Percentiles rank a stretch among this genome's conserved stretches.
phyloP scores from a whole-genome alignment of 2,329 filamentous ascomycete species.

The Fusarium foetens region DNA sequence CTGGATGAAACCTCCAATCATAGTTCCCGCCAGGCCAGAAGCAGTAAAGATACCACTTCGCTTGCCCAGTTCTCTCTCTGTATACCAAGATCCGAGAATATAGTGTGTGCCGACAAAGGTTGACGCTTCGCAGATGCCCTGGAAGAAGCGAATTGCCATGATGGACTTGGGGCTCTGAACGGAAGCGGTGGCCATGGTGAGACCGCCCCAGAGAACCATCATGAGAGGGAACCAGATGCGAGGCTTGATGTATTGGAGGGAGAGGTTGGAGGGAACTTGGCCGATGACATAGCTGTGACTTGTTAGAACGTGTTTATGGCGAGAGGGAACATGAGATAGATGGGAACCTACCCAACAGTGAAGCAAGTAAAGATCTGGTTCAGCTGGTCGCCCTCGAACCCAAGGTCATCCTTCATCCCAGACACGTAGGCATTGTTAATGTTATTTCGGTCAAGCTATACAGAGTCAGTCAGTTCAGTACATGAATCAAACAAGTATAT shows the following conservation, averaged over 20 bases:
- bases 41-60: conserved; percentile 71
- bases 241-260: conserved; percentile 70
- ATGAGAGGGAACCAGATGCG: conserved; percentile 72
- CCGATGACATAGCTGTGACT: conserved; percentile 58
- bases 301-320: not conserved
- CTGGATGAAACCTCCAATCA: conserved; percentile 65
- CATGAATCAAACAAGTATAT: not conserved
- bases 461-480: not conserved
- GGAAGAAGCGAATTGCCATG: conserved; percentile 54
- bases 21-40: conserved; percentile 66
- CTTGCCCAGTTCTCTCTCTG: conserved; percentile 68
- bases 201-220: conserved; percentile 70
- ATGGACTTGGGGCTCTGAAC: conserved; percentile 51
- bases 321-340: not conserved
- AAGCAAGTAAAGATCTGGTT: conserved; percentile 53
- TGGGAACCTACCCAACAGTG: conserved; percentile 48
- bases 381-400: conserved; percentile 56
- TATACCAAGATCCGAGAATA: conserved; percentile 67
- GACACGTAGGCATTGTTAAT: conserved; percentile 55
- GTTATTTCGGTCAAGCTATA: conserved; percentile 53
- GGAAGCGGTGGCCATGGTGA: conserved; percentile 67
- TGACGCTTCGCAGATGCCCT: conserved; percentile 52
- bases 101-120: conserved; percentile 56
- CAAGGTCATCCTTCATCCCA: conserved; percentile 59
- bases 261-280: conserved; percentile 70